Conservation (phyloP, 805 yeast species). For the Blastobotrys attinorum region DNA sequence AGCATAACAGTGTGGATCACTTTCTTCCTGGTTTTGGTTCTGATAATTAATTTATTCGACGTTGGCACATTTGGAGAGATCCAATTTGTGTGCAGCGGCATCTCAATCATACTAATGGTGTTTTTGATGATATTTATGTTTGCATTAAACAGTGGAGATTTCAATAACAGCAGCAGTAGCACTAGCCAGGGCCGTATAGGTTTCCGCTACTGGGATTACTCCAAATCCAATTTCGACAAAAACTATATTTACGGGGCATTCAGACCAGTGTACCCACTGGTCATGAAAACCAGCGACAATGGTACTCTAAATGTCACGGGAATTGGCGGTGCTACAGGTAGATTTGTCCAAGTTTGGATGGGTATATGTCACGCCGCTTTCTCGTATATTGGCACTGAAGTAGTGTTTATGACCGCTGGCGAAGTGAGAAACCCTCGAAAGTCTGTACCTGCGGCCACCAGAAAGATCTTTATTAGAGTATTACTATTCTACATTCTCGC, state of each 20-base stretch:
- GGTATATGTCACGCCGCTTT: slow-evolving; percentile 61
- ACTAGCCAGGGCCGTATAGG: slow-evolving; percentile 41
- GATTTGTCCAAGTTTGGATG: slow-evolving; percentile 36
- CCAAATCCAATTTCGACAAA: slow-evolving; percentile 40
- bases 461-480: slow-evolving; percentile 65
- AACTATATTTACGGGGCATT: slow-evolving; percentile 59
- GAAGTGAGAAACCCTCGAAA: slow-evolving; percentile 77
- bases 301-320: slow-evolving; percentile 34
- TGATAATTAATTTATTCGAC: slow-evolving; percentile 52
- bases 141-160: slow-evolving; percentile 53
- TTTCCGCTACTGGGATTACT: slow-evolving; percentile 58
- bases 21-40: slow-evolving; percentile 41
- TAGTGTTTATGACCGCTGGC: slow-evolving; percentile 76
- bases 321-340: slow-evolving; percentile 43
- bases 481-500: slow-evolving; percentile 57
- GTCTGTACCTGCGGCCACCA: slow-evolving; percentile 70
- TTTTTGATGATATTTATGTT: slow-evolving; percentile 51
- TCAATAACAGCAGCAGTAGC: slow-evolving; percentile 31
- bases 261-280: slow-evolving; percentile 37
- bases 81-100: slow-evolving; percentile 53
- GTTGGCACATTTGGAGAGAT: slow-evolving; percentile 70
- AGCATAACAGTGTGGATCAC: slow-evolving; percentile 63
- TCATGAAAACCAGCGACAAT: slow-evolving; percentile 33
- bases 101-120: slow-evolving; percentile 48
- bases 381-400: slow-evolving; percentile 76